Evolutionary conservation across 805 yeast genomes (phyloP).

Genomic region (Saccharomyces paradoxus): DNA sequence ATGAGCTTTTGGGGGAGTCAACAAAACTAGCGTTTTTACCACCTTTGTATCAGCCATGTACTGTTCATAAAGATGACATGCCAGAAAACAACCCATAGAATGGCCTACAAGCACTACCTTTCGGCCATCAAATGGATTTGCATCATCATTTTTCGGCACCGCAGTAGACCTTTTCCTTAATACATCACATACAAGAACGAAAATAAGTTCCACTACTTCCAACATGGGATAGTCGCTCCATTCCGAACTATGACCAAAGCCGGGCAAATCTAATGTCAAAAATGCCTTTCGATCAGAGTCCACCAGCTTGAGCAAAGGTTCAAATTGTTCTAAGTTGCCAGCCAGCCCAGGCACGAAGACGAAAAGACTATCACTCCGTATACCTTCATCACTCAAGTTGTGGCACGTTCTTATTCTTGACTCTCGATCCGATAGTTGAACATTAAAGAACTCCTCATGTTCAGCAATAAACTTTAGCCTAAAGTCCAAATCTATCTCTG

Average conservation of each 20-base stretch:
- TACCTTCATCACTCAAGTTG: constrained; percentile 9
- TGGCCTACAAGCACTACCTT: constrained; percentile 41
- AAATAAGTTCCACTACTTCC: constrained; percentile 3
- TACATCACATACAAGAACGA: neutral
- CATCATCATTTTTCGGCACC: constrained; percentile 2
- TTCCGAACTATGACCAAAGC: constrained; percentile 56
- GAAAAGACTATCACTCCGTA: constrained; percentile 34
- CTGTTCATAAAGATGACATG: constrained; percentile 37
- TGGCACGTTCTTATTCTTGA: constrained; percentile 19
- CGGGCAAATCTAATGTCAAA: constrained; percentile 75
- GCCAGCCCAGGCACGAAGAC: constrained; percentile 83
- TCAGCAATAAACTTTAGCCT: constrained; percentile 14
- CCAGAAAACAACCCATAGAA: constrained; percentile 62
- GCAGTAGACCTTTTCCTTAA: neutral
- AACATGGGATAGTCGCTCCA: constrained; percentile 16
- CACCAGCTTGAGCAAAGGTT: constrained; percentile 50
- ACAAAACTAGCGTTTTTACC: constrained; percentile 30
- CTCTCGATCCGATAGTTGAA: neutral
- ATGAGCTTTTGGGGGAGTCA: constrained; percentile 41
- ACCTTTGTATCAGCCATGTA: constrained; percentile 14
- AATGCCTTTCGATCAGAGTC: constrained; percentile 57
- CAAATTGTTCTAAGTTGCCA: constrained; percentile 82
- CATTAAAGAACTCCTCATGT: constrained; percentile 8
- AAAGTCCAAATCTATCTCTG: constrained; percentile 17
- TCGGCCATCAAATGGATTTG: constrained; percentile 7